Base-by-base conservation (phyloP, 805 yeast species). In the Debaryomyces tyrocola region DNA sequence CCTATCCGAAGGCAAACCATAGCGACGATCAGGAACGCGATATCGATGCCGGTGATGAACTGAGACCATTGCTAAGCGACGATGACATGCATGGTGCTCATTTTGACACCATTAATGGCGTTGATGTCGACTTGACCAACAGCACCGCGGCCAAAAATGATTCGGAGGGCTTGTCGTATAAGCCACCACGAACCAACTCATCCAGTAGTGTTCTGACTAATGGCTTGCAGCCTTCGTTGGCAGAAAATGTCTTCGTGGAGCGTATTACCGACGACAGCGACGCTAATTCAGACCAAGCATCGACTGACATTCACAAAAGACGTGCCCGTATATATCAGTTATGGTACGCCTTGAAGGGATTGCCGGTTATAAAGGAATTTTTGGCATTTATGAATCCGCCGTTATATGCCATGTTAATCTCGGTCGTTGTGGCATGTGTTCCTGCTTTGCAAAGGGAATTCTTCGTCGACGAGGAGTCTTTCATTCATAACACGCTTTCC, bases 351-450 rank as follows among this genome's bases (percentile, higher is more conserved):
- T 18, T 55, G 17, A 41, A 20, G 9, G 36, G 38, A 4, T 34
- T 31, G 11, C 48, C 54, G 12, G 41, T 41, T 6, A 43, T 62
- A 11, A 38, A 44, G 9, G 60, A 55, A 34, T 53, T 80, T 27
- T 58, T 67, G 38, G 53, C 65, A 6, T 75, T 75, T 49, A 84
- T 87, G 87, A 87, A 87, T 58, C 94, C 95, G n/a, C 95, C 94
- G 12, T 67, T 87, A 46, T 87, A 84, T 66, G 84, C 95, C 7
- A 87, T 87, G 91, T 59, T 83, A 9, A 63, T 82, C 1, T 77
- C 91, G 3, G 79, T 87, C 12, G 44, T 85, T 20, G 85, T 87
- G 46, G 94, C 92, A 3, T 78, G 88, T 0, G 69, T 84, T 15
- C 84, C 87, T 4, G 64, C 66, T 3, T 53, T 87, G 14, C 85